Evolutionary conservation across 2,329 filamentous ascomycete species (phyloP).

Genomic region (Ascochyta clinopodiicola): DNA sequence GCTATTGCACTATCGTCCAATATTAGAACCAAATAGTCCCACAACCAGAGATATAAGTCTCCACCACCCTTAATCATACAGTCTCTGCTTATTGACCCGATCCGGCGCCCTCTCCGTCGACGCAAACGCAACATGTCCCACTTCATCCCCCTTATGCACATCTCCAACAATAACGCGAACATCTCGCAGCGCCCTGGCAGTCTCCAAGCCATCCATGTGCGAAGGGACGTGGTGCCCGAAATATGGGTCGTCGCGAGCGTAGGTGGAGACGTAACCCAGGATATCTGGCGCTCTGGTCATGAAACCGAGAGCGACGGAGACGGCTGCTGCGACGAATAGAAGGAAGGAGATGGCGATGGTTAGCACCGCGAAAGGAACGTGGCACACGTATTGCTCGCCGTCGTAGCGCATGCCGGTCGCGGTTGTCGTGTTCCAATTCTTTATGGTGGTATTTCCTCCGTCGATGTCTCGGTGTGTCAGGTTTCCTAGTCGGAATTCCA

Average conservation of each 20-base stretch:
- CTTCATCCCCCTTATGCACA: not conserved
- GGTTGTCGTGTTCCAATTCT: not conserved
- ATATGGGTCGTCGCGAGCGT: not conserved
- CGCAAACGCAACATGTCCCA: constrained; percentile 10
- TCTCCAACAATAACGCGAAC: constrained; percentile 6
- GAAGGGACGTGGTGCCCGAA: not conserved
- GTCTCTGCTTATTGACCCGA: not conserved
- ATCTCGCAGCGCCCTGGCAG: not conserved
- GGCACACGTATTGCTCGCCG: not conserved
- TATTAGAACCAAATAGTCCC: not conserved
- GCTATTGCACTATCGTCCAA: not conserved
- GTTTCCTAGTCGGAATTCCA: not conserved
- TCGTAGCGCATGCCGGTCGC: not conserved
- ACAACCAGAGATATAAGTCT: not conserved
- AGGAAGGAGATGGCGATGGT: not conserved
- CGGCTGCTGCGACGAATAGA: not conserved
- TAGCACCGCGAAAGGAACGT: not conserved
- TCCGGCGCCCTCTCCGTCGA: not conserved
- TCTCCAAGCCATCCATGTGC: constrained; percentile 1
- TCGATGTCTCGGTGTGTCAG: not conserved
- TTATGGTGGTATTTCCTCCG: too few relatives aligned
- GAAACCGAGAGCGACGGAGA: constrained; percentile 4
- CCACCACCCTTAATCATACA: not conserved
- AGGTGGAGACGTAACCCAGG: constrained; percentile 12
- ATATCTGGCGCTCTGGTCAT: constrained; percentile 4